Evolutionary conservation across 2,329 filamentous ascomycete species (phyloP).

Genomic region (Plectosphaerella sp.): DNA sequence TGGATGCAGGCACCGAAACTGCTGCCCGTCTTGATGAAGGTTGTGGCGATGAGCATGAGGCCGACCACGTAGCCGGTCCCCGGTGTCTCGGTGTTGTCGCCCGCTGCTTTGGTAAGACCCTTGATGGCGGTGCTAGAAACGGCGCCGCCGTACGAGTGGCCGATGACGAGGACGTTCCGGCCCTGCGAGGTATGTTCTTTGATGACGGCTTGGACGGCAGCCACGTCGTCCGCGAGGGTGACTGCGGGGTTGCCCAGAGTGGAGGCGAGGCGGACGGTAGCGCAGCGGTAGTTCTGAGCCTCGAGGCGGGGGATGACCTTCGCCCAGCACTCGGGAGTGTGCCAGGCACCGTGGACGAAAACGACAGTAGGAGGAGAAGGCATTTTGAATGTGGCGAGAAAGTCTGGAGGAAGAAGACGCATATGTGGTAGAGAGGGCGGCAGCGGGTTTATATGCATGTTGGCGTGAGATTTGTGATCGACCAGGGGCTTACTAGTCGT

Average conservation of each 20-base stretch:
- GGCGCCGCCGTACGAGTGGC: slow-evolving; percentile 44
- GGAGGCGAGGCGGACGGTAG: slow-evolving; percentile 32
- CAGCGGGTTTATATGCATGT: no score
- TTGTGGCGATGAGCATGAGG: slow-evolving; percentile 37
- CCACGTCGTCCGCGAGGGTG: slow-evolving; percentile 36
- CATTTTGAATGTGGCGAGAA: not conserved
- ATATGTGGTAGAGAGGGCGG: not conserved
- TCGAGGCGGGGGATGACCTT: not conserved
- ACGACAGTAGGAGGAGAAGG: slow-evolving; percentile 18
- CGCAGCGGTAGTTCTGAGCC: not conserved
- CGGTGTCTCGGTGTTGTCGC: not conserved
- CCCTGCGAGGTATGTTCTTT: slow-evolving; percentile 27
- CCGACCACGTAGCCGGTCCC: slow-evolving; percentile 35
- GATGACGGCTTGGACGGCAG: slow-evolving; percentile 30
- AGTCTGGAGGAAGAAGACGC: not conserved
- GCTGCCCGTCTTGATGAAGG: slow-evolving; percentile 30
- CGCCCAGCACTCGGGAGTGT: not conserved
- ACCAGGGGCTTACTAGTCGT: no score
- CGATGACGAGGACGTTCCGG: slow-evolving; percentile 38
- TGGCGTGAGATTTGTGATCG: no score
- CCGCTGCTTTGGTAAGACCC: slow-evolving; percentile 25
- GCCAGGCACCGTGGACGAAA: slow-evolving; percentile 15
- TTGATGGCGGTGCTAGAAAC: slow-evolving; percentile 40
- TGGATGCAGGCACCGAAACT: slow-evolving; percentile 16
- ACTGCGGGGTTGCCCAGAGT: slow-evolving; percentile 24